phyloP scores from a whole-genome alignment of 164 flowering plant genomes.

The Annona squamosa region DNA sequence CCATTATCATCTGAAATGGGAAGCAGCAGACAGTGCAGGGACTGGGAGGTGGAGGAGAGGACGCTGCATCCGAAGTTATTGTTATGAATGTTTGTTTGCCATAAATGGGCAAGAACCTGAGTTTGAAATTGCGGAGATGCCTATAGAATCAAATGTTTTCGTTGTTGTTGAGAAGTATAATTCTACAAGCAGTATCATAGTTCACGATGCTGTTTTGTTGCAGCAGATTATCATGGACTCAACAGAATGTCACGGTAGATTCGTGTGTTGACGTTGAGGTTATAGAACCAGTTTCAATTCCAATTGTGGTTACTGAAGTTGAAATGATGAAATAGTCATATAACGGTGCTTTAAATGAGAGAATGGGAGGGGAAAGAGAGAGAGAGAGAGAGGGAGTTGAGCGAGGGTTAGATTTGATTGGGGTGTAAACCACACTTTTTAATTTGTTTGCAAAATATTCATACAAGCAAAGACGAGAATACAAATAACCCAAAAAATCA shows the following conservation, averaged over 20 bases:
- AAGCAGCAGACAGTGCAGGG: neutral
- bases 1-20: neutral
- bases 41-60: neutral
- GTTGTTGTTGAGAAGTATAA: neutral
- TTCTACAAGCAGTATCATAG: neutral
- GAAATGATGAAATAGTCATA: neutral
- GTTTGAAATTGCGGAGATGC: neutral
- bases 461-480: too few relatives aligned
- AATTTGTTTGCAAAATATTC: too few relatives aligned
- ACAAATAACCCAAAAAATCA: too few relatives aligned
- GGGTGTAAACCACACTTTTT: too few relatives aligned
- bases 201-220: neutral
- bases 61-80: neutral
- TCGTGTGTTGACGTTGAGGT: neutral
- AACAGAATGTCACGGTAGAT: neutral
- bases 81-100: neutral
- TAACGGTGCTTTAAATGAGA: neutral
- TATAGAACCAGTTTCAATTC: neutral
- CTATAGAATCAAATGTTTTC: neutral
- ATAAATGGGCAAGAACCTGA: conserved; percentile 2
- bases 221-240: neutral
- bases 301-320: neutral
- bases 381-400: too few relatives aligned
- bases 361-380: neutral
- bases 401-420: too few relatives aligned